Evolutionary conservation across 345 rosid genomes (phyloP).

Genomic region (Arabis hirsuta): DNA sequence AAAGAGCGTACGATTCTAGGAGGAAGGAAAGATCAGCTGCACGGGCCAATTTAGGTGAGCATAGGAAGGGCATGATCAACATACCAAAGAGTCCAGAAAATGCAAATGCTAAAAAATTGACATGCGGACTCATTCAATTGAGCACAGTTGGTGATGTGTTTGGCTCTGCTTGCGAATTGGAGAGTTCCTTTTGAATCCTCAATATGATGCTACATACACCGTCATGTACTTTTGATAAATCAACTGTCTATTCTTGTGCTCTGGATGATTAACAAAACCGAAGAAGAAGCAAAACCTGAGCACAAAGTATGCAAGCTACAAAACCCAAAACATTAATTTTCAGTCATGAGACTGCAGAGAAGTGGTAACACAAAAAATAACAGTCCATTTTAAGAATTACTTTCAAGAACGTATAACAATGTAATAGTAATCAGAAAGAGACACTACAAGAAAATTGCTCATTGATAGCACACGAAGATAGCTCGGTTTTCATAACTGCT

Average conservation of each 20-base stretch:
- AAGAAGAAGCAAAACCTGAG: not conserved
- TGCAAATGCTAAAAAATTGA: constrained; percentile 15
- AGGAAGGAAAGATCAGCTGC: constrained; percentile 99
- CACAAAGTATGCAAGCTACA: not conserved
- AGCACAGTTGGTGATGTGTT: constrained; percentile 88
- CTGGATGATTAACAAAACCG: not conserved
- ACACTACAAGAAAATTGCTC: no score
- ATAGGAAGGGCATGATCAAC: no score
- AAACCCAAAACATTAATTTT: no score
- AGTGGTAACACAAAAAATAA: no score
- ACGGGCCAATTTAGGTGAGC: constrained; percentile 69
- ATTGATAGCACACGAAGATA: no score
- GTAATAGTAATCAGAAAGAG: no score
- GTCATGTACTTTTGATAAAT: constrained; percentile 5
- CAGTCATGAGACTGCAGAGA: no score
- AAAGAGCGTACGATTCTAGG: constrained; percentile 74
- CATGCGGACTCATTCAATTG: constrained; percentile 83
- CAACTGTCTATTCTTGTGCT: not conserved
- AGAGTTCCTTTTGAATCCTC: constrained; percentile 98
- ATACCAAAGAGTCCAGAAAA: not conserved
- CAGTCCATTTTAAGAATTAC: no score
- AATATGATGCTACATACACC: constrained; percentile 65
- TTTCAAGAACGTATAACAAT: no score
- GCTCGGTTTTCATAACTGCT: no score
- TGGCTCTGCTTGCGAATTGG: constrained; percentile 96